Percentiles rank a stretch among this genome's conserved stretches.
phyloP scores from a whole-genome alignment of 1,284 basidiomycete genomes.

The Cutaneotrichosporon sp. region DNA sequence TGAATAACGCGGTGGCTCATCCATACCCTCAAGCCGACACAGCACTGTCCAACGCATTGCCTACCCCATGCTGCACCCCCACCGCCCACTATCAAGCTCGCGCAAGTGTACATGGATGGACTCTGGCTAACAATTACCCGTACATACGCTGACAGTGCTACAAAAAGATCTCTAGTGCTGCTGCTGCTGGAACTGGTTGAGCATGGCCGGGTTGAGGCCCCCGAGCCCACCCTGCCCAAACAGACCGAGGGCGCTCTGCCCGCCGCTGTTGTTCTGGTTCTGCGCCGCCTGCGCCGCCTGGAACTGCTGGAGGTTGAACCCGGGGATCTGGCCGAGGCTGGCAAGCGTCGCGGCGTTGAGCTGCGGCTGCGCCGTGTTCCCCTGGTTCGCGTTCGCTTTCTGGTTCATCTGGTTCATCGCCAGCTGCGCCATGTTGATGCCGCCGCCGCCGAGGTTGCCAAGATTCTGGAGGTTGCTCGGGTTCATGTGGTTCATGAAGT shows the following conservation, averaged over 20 bases:
- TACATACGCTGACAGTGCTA: neutral
- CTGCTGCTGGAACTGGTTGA: conserved; percentile 21
- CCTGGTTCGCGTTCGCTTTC: neutral
- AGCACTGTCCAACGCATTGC: no score
- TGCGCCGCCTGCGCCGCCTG: conserved; percentile 12
- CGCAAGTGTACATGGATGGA: no score
- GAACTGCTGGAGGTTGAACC: conserved; percentile 18
- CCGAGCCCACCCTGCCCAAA: conserved; percentile 9
- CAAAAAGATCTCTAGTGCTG: neutral
- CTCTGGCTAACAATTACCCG: neutral
- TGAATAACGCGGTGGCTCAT: no score
- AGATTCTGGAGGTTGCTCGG: conserved; percentile 3
- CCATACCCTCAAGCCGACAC: no score
- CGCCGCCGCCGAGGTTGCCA: neutral
- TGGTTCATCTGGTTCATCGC: conserved; percentile 1
- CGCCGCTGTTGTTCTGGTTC: conserved; percentile 2
- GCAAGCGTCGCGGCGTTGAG: neutral
- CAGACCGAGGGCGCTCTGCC: conserved; percentile 12
- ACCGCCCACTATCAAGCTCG: no score
- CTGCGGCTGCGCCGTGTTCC: neutral
- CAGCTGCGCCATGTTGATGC: conserved; percentile 7
- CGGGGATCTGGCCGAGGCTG: neutral
- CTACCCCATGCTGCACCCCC: no score
- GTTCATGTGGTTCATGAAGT: conserved; percentile 3
- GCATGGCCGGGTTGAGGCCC: conserved; percentile 6